These are phyloP conservation scores for Silybum marianum DNA, from an alignment of 129 eudicot species.

Conservation along the genomic window DNA sequence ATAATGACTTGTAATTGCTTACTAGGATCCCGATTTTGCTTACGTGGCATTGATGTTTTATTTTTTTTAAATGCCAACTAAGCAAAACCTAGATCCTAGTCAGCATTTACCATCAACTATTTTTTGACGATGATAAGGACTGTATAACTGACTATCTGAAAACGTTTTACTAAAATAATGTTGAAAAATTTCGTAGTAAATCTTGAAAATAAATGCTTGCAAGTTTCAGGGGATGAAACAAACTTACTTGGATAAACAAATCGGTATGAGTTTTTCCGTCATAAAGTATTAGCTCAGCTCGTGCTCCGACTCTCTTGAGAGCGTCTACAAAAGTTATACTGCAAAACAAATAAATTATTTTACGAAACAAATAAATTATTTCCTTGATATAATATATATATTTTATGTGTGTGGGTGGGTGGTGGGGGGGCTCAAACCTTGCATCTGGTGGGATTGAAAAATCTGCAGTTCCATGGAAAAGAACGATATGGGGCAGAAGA, in stretches of 20 bases:
- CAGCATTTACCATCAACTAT: too few relatives aligned
- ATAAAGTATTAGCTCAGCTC: conserved; percentile 69
- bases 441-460: conserved; percentile 76
- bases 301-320: conserved; percentile 67
- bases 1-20: too few relatives aligned
- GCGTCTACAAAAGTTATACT: conserved; percentile 71
- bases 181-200: neutral
- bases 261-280: conserved; percentile 95
- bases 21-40: too few relatives aligned
- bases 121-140: neutral
- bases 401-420: neutral
- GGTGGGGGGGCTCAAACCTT: conserved; percentile 49
- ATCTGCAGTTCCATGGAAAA: conserved; percentile 92
- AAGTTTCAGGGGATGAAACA: neutral
- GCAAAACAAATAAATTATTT: conserved; percentile 27
- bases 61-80: too few relatives aligned
- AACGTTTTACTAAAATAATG: neutral
- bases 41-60: too few relatives aligned
- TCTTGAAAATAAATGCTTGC: neutral
- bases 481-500: conserved; percentile 75
- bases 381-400: too few relatives aligned
- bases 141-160: neutral
- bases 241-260: conserved; percentile 82
- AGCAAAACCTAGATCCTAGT: too few relatives aligned
- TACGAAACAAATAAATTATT: neutral